Evolutionary conservation across 1,139 yeast species (phyloP), one percentile per base, ranked within the genome.

Genomic region (Sugiyamaella sp.): DNA sequence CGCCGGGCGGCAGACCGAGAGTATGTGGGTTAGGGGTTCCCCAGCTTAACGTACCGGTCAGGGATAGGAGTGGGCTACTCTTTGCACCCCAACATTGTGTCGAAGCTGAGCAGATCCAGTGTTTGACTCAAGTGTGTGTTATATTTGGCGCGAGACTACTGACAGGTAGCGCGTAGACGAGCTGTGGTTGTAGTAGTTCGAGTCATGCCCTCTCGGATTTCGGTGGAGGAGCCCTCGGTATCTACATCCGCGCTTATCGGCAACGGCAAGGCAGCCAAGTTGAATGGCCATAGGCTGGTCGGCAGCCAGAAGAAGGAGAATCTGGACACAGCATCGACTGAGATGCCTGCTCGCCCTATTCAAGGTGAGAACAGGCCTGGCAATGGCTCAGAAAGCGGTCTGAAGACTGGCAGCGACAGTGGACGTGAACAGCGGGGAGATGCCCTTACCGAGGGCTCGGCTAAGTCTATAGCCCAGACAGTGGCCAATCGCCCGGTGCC

Each of bases 161-260:
- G 22, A 37, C 41, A 4, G 17, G 4, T 19, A 37, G 12, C 41
- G 19, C n/a, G 3, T 2, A 4, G 12, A 37, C n/a, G 21, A 22
- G 19, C 9, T 17, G 14, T 41, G 2, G n/a, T n/a, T n/a, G n/a
- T n/a, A n/a, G n/a, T n/a, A n/a, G n/a, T 21, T n/a, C 25, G 16
- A 44, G 44, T 46, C 38, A 46, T 46, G 50, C 50, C 50, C 16
- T 25, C 50, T 25, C 42, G 39, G 12, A 17, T 39, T 25, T 38
- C 50, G 14, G 24, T 46, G 27, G 44, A 46, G 8, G 38, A 37
- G 29, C 9, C 17, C 9, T 25, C 37, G 24, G 16, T 19, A 29
- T 10, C 21, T 2, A 10, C 46, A 10, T 19, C 33, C 14, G 24
- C 44, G 3, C 25, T 35, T 32, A 27, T 29, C 46, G 32, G 38